Evolutionary conservation across 2,329 filamentous ascomycete species (phyloP).

Genomic region (Apiospora rasikravindrae): DNA sequence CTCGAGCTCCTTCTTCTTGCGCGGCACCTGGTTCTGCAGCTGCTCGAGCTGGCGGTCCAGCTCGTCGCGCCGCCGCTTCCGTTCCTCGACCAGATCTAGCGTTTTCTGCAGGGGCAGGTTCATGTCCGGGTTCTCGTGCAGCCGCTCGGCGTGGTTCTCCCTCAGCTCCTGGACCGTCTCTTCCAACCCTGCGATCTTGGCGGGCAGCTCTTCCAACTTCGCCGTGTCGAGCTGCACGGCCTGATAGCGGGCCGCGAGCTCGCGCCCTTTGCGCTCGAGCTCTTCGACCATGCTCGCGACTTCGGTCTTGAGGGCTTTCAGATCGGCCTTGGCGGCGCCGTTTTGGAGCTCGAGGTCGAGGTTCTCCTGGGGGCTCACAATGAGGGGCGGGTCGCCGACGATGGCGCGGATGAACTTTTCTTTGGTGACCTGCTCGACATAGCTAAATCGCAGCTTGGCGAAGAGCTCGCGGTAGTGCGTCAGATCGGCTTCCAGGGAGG

Average conservation of each 20-base stretch:
- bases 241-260: constrained; percentile 62
- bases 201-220: constrained; percentile 57
- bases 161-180: constrained; percentile 52
- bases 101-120: constrained; percentile 65
- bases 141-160: constrained; percentile 42
- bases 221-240: constrained; percentile 53
- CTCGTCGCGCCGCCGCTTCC: constrained; percentile 57
- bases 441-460: constrained; percentile 93
- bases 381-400: constrained; percentile 85
- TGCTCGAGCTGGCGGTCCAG: constrained; percentile 69
- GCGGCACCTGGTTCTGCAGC: constrained; percentile 65
- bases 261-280: constrained; percentile 68
- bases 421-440: constrained; percentile 98
- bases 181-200: constrained; percentile 54
- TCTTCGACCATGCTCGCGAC: constrained; percentile 75
- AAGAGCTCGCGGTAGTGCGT: constrained; percentile 94
- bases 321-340: constrained; percentile 71
- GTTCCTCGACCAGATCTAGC: constrained; percentile 55
- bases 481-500: constrained; percentile 81
- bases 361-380: constrained; percentile 85
- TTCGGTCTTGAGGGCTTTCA: constrained; percentile 81
- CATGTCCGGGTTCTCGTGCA: constrained; percentile 50
- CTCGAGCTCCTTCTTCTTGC: constrained; percentile 71
- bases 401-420: constrained; percentile 96
- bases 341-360: constrained; percentile 73